Conservation (phyloP, 139 green algal species). For the Closterium sp. region DNA sequence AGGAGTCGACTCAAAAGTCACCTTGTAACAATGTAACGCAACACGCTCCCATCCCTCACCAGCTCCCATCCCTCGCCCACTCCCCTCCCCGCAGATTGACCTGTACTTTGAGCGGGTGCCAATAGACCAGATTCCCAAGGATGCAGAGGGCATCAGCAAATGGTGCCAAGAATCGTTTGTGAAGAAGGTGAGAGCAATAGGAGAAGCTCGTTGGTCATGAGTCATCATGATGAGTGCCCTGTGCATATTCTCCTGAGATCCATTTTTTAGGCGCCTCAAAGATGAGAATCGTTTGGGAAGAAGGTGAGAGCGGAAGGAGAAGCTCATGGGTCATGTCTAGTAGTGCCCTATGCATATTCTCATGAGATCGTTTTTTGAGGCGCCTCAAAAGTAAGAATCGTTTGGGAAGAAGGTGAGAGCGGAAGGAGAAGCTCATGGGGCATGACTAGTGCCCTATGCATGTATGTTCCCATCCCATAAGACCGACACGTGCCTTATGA, state of each 20-base stretch:
- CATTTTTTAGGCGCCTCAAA: neutral
- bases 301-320: neutral
- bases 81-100: constrained; percentile 23
- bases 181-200: constrained; percentile 25
- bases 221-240: no score
- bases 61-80: neutral
- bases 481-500: no score
- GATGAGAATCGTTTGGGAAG: neutral
- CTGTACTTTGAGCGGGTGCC: constrained; percentile 12
- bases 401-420: constrained; percentile 7
- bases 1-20: neutral
- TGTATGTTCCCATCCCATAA: no score
- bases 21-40: no score
- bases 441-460: neutral
- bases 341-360: no score
- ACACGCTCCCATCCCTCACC: neutral
- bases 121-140: constrained; percentile 1
- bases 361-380: neutral
- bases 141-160: constrained; percentile 13
- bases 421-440: neutral
- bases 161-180: constrained; percentile 27
- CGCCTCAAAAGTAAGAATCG: neutral
- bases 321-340: no score
- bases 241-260: no score
- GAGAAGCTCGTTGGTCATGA: no score